Evolutionary conservation across 371 early-diverging fungal genomes (phyloP).

Genomic region (Nematocida displodere): DNA sequence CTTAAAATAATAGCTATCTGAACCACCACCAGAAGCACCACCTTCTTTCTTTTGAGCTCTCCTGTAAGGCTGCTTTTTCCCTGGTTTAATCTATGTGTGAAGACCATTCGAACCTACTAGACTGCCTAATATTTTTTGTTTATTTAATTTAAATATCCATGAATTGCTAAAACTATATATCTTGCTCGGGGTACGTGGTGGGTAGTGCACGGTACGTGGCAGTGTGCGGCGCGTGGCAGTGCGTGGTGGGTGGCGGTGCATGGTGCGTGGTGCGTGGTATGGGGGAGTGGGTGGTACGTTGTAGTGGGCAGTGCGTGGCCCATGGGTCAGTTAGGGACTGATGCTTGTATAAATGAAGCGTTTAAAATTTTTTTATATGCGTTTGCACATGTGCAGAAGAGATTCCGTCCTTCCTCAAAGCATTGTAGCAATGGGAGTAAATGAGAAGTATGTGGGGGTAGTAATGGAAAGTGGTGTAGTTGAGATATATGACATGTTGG

Average conservation of each 20-base stretch:
- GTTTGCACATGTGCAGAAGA: conserved; percentile 11
- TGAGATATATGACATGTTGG: conserved; percentile 10
- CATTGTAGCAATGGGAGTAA: conserved; percentile 20
- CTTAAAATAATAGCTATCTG: conserved; percentile 17
- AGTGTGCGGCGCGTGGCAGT: background rate
- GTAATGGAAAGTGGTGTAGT: conserved; percentile 15
- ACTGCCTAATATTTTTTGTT: background rate
- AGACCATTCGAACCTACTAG: background rate
- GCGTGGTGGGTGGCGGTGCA: too few relatives aligned
- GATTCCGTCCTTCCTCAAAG: background rate
- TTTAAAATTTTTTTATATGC: conserved; percentile 11
- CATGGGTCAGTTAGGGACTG: too few relatives aligned
- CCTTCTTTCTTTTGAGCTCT: conserved; percentile 30
- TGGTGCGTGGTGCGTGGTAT: too few relatives aligned
- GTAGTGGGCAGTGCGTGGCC: too few relatives aligned
- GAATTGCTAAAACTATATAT: background rate
- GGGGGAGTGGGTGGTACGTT: too few relatives aligned
- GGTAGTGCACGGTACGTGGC: background rate
- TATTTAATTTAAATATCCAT: conserved; percentile 8
- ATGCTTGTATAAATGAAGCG: background rate
- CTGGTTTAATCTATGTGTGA: background rate
- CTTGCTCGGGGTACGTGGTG: background rate
- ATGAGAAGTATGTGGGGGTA: conserved; percentile 12
- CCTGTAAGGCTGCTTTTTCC: background rate
- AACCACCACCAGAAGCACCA: conserved; percentile 1